phyloP scores from a whole-genome alignment of 495 filamentous ascomycete species.

The Elasticomyces elasticus region DNA sequence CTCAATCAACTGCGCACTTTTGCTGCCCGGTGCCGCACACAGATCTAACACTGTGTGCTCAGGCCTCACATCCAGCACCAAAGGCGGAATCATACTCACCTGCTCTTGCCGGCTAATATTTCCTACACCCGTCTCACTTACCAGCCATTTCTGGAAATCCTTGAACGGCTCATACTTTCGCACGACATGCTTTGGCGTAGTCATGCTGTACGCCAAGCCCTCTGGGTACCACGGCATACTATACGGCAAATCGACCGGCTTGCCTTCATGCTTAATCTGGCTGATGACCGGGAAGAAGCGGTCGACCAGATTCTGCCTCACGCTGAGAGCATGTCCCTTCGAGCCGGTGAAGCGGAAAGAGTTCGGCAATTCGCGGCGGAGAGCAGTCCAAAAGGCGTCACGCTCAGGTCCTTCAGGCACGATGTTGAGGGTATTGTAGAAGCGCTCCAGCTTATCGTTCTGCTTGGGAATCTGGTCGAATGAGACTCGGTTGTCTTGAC shows the following conservation, averaged over 20 bases:
- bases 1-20: slow-evolving; percentile 89
- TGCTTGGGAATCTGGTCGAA: slow-evolving; percentile 39
- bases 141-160: slow-evolving; percentile 94
- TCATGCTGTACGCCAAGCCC: slow-evolving; percentile 89
- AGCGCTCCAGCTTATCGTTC: slow-evolving; percentile 70
- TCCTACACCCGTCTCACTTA: slow-evolving; percentile 90
- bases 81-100: slow-evolving; percentile 96
- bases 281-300: slow-evolving; percentile 82
- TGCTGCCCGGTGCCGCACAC: slow-evolving; percentile 94
- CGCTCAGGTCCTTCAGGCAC: slow-evolving; percentile 59
- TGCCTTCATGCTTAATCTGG: slow-evolving; percentile 66
- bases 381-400: slow-evolving; percentile 67
- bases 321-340: slow-evolving; percentile 78
- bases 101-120: slow-evolving; percentile 96
- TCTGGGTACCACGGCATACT: slow-evolving; percentile 88
- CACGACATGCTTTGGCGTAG: slow-evolving; percentile 85
- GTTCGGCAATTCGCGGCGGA: slow-evolving; percentile 79
- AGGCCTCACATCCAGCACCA: slow-evolving; percentile 80
- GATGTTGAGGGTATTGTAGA: slow-evolving; percentile 67
- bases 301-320: slow-evolving; percentile 74
- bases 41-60: slow-evolving; percentile 90
- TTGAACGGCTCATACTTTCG: slow-evolving; percentile 85
- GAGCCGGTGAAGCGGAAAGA: slow-evolving; percentile 94
- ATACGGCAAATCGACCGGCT: slow-evolving; percentile 66
- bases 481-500: slow-evolving; percentile 16